phyloP scores from a whole-genome alignment of 129 eudicot species.

The Centaurea solstitialis region DNA sequence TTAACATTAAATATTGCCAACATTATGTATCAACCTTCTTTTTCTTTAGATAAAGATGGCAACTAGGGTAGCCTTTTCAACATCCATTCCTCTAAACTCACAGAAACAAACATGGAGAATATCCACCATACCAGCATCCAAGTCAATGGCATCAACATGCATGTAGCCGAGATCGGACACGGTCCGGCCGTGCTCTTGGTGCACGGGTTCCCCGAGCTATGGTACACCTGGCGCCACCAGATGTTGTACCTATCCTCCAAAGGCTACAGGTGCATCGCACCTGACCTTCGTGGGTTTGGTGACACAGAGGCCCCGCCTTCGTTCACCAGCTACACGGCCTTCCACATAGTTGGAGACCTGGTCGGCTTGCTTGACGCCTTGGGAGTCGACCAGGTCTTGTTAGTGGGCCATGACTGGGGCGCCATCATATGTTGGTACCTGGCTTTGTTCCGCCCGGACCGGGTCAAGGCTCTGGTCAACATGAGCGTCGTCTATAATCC shows the following conservation, averaged over 20 bases:
- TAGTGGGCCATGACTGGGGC: constrained; percentile 95
- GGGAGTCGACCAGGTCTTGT: constrained; percentile 57
- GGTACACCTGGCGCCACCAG: constrained; percentile 99
- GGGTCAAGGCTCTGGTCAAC: constrained; percentile 68
- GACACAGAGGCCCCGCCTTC: constrained; percentile 73
- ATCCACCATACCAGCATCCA: constrained; percentile 53
- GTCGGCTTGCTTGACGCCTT: constrained; percentile 56
- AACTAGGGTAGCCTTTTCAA: neutral
- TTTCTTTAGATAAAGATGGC: neutral
- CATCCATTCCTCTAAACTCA: neutral
- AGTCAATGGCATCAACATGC: constrained; percentile 82
- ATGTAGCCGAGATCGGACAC: constrained; percentile 70
- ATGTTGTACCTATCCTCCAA: constrained; percentile 57
- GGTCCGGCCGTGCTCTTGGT: constrained; percentile 70
- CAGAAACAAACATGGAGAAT: constrained; percentile 48
- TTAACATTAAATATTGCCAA: neutral
- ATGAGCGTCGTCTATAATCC: constrained; percentile 61
- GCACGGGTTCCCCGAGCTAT: constrained; percentile 92
- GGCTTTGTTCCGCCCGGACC: constrained; percentile 62
- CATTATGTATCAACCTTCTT: neutral
- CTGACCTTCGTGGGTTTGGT: constrained; percentile 90
- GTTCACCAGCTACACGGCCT: constrained; percentile 59
- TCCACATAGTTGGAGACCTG: constrained; percentile 81
- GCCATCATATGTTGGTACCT: constrained; percentile 70
- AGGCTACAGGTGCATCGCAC: constrained; percentile 79